Evolutionary conservation across 768 basidiomycete species (phyloP), one percentile per base, ranked within the genome.

Genomic region (Wakefieldia striispora): DNA sequence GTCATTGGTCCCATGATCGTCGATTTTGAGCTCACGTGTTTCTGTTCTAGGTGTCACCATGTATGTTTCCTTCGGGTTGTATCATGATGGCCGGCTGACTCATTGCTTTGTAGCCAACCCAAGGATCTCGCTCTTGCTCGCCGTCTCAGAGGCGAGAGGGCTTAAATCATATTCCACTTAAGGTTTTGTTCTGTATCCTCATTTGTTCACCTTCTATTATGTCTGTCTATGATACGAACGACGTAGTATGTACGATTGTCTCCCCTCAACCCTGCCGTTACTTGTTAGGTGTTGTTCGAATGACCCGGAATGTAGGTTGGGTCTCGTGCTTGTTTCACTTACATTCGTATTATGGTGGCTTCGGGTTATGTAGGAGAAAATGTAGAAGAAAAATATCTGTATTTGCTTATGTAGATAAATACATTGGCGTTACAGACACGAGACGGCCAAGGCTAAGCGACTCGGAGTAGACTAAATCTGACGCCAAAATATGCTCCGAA

Each of bases 41-140:
- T 44, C 33, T 49, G 51, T 49, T 53, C 14, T 27, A 75, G 72
- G 75, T 72, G 80, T 83, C 54, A 82, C 80, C 49, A 81, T 81
- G 80, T 82, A 67, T 53, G 79, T 71, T 21, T 40, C 33, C 37
- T 23, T 42, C 6, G 33, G 36, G 26, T 45, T 23, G 20, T 21
- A 34, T 20, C 31, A 3, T 5, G 10, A 34, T 2, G 11, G 20
- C 2, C 21, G 3, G 39, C 29, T 62, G 58, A 68, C 67, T 61
- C 19, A 55, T 31, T 23, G 8, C 20, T 51, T 46, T 56, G 54
- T 61, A 86, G 82, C 63, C 87, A 89, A 80, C 90, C 90, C 60
- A 92, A 92, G 77, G 90, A 92, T 68, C 86, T 92, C 43, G 88
- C 89, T 34, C 78, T 93, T 51, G 90, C 90, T 53, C 79, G 90